Evolutionary conservation across 2,329 filamentous ascomycete species (phyloP).

Genomic region (Furcasterigmium sp.): DNA sequence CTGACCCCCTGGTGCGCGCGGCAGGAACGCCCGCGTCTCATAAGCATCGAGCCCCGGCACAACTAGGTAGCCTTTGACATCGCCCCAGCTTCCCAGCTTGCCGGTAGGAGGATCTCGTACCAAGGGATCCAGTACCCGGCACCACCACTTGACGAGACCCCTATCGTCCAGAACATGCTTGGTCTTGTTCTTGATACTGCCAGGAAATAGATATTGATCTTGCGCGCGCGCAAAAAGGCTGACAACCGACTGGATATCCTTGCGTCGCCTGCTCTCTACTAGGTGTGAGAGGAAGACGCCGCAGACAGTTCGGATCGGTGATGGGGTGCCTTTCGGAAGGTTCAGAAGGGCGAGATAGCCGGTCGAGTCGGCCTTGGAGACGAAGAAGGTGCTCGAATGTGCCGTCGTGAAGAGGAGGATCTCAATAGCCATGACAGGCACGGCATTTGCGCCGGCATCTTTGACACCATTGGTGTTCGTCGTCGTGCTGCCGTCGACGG

Average conservation of each 20-base stretch:
- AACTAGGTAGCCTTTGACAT: slow-evolving; percentile 72
- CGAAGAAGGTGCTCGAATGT: slow-evolving; percentile 79
- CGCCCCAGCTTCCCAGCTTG: slow-evolving; percentile 29
- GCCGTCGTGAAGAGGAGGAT: slow-evolving; percentile 81
- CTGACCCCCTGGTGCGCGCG: slow-evolving; percentile 44
- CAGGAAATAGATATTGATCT: slow-evolving; percentile 90
- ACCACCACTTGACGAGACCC: slow-evolving; percentile 94
- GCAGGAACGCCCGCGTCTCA: slow-evolving; percentile 76
- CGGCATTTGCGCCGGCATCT: slow-evolving; percentile 19
- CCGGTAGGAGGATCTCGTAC: slow-evolving; percentile 41
- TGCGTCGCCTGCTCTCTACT: slow-evolving; percentile 59
- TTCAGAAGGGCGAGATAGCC: slow-evolving; percentile 70
- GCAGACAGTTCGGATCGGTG: slow-evolving; percentile 69
- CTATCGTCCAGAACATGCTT: slow-evolving; percentile 94
- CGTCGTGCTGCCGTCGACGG: slow-evolving; percentile 29
- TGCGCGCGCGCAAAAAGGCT: slow-evolving; percentile 91
- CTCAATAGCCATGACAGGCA: slow-evolving; percentile 80
- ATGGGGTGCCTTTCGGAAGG: slow-evolving; percentile 57
- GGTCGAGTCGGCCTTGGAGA: slow-evolving; percentile 95
- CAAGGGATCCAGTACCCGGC: slow-evolving; percentile 75
- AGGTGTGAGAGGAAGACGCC: slow-evolving; percentile 73
- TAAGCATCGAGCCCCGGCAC: slow-evolving; percentile 82
- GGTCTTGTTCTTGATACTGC: slow-evolving; percentile 74
- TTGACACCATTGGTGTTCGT: too few relatives aligned
- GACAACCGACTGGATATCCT: slow-evolving; percentile 65